Conservation (phyloP, 176 grass and related monocot genomes). For the Urochloa ruziziensis region DNA sequence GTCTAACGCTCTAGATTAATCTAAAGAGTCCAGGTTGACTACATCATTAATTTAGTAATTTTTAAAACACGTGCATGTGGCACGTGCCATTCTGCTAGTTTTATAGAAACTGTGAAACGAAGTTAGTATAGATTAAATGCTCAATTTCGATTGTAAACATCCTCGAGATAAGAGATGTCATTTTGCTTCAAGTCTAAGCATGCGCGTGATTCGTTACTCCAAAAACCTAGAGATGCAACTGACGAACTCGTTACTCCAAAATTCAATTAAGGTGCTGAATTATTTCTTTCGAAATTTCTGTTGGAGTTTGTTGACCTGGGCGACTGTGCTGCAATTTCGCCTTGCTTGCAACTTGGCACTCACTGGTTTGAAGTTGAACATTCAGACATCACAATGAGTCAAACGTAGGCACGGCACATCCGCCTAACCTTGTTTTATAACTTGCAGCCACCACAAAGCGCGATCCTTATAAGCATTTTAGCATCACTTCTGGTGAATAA, state of each 20-base stretch:
- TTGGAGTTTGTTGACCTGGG: background rate
- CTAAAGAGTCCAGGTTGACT: no score
- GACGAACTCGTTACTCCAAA: background rate
- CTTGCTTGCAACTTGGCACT: background rate
- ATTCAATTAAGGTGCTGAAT: background rate
- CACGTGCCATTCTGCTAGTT: no score
- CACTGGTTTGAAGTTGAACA: no score
- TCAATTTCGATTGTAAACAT: background rate
- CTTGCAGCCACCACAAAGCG: slow-evolving; percentile 1
- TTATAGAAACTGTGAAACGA: no score
- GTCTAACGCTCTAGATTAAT: no score
- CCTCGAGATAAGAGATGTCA: background rate
- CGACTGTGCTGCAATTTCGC: background rate
- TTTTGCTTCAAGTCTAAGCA: background rate
- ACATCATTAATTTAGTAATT: no score
- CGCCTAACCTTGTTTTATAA: background rate
- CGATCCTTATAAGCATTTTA: background rate
- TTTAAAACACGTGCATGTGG: no score
- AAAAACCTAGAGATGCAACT: background rate
- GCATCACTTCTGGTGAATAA: background rate
- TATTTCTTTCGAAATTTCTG: background rate
- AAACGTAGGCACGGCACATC: slow-evolving; percentile 2
- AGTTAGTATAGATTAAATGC: background rate
- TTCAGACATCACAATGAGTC: background rate
- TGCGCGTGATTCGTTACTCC: background rate